These are phyloP conservation scores for Phylloboletellus chloephorus DNA, from an alignment of 1,284 basidiomycete species.

Conservation along the genomic window DNA sequence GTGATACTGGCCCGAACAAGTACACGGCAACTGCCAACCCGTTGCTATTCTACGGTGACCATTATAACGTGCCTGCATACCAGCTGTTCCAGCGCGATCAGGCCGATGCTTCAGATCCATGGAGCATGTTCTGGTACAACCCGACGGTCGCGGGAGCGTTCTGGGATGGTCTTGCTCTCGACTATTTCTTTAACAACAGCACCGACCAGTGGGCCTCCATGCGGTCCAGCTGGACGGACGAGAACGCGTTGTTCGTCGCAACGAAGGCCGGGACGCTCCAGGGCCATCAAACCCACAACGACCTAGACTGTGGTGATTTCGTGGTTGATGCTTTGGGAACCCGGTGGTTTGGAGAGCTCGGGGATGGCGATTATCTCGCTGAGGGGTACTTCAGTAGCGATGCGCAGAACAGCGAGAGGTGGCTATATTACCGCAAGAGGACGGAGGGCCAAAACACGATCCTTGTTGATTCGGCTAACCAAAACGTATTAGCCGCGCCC, in stretches of 20 bases:
- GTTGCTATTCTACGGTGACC: slow-evolving; percentile 66
- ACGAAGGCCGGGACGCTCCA: slow-evolving; percentile 81
- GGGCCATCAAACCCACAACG: slow-evolving; percentile 88
- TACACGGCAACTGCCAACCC: slow-evolving; percentile 77
- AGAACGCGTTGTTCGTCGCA: slow-evolving; percentile 76
- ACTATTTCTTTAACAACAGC: slow-evolving; percentile 71
- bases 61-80: slow-evolving; percentile 69
- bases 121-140: slow-evolving; percentile 98
- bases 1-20: slow-evolving; percentile 96
- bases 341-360: slow-evolving; percentile 95
- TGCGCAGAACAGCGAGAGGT: slow-evolving; percentile 62
- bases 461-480: slow-evolving; percentile 74
- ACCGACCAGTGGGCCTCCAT: slow-evolving; percentile 85
- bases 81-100: slow-evolving; percentile 92
- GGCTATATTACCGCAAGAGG: slow-evolving; percentile 93
- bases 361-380: slow-evolving; percentile 80
- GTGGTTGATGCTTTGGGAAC: slow-evolving; percentile 92
- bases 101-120: slow-evolving; percentile 84
- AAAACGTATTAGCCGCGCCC: slow-evolving; percentile 73
- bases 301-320: slow-evolving; percentile 91
- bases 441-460: slow-evolving; percentile 98
- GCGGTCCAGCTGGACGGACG: slow-evolving; percentile 90
- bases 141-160: slow-evolving; percentile 79
- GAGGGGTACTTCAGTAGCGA: slow-evolving; percentile 69
- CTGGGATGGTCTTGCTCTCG: slow-evolving; percentile 84